These are phyloP conservation scores for Clathrospora elynae DNA, from an alignment of 2,329 filamentous ascomycete genomes.

Conservation along the genomic window DNA sequence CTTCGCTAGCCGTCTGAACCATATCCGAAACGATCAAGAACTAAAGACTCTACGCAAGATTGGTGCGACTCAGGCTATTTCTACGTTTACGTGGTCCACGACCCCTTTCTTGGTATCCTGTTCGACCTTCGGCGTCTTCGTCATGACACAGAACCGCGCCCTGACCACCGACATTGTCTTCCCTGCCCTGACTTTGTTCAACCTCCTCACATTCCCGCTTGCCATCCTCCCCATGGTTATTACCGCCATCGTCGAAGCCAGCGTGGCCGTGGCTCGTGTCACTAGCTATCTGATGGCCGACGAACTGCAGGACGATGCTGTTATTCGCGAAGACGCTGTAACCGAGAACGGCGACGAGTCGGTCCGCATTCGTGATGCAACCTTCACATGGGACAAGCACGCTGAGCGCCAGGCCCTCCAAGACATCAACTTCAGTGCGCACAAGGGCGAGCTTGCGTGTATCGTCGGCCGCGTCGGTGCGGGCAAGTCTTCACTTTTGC, in stretches of 20 bases:
- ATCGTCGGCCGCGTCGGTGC: slow-evolving; percentile 92
- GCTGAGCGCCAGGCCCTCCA: slow-evolving; percentile 70
- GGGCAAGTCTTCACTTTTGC: slow-evolving; percentile 91
- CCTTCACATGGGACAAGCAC: slow-evolving; percentile 93
- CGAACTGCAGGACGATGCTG: slow-evolving; percentile 85
- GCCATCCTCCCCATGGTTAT: slow-evolving; percentile 97
- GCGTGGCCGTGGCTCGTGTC: slow-evolving; percentile 85
- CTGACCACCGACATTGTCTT: slow-evolving; percentile 95
- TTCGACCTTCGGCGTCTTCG: slow-evolving; percentile 93
- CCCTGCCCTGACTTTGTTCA: slow-evolving; percentile 90
- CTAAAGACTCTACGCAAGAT: slow-evolving; percentile 95
- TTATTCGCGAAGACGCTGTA: slow-evolving; percentile 70
- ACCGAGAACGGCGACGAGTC: slow-evolving; percentile 83
- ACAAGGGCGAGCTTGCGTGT: slow-evolving; percentile 91
- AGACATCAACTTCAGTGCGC: slow-evolving; percentile 84
- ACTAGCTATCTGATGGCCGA: slow-evolving; percentile 85
- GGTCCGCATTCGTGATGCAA: slow-evolving; percentile 79
- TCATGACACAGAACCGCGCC: slow-evolving; percentile 78
- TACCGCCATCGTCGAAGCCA: slow-evolving; percentile 91
- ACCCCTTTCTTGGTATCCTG: slow-evolving; percentile 98
- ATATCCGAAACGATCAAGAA: slow-evolving; percentile 93
- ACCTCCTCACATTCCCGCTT: slow-evolving; percentile 91
- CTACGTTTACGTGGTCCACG: slow-evolving; percentile 97
- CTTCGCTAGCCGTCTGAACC: slow-evolving; percentile 97
- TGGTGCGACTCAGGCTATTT: slow-evolving; percentile 88